Evolutionary conservation across 2,329 filamentous ascomycete genomes (phyloP).

Genomic region (Exophiala xenobiotica): DNA sequence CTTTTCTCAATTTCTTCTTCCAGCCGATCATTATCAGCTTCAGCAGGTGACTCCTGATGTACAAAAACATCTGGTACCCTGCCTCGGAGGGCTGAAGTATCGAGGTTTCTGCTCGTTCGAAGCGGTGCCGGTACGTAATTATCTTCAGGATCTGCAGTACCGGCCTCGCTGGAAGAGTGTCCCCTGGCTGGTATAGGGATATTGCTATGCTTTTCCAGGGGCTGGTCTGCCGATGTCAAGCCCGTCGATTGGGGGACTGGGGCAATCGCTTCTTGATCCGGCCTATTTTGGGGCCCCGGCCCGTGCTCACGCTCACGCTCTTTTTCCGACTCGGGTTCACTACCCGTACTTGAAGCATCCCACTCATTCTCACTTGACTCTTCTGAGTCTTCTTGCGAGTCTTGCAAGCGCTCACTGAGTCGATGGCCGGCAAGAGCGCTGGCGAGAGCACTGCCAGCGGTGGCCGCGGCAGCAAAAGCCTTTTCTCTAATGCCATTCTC

Average conservation of each 20-base stretch:
- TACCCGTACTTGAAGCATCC: slow-evolving; percentile 36
- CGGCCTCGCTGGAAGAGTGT: neutral
- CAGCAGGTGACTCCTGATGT: slow-evolving; percentile 38
- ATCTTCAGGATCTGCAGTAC: neutral
- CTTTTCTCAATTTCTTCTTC: slow-evolving; percentile 51
- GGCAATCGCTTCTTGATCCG: no score
- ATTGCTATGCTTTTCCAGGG: no score
- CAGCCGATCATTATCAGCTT: slow-evolving; percentile 46
- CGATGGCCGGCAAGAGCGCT: slow-evolving; percentile 42
- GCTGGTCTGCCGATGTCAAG: neutral
- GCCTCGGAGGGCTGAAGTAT: slow-evolving; percentile 31
- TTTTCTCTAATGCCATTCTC: slow-evolving; percentile 15
- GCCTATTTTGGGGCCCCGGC: no score
- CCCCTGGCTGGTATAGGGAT: no score
- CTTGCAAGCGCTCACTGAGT: slow-evolving; percentile 34
- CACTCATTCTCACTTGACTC: slow-evolving; percentile 36
- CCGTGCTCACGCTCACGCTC: neutral
- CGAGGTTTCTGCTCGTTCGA: slow-evolving; percentile 21
- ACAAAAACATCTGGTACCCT: slow-evolving; percentile 37
- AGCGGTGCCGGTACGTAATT: slow-evolving; percentile 31
- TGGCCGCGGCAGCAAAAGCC: slow-evolving; percentile 46
- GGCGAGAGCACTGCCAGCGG: slow-evolving; percentile 50
- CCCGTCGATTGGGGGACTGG: no score
- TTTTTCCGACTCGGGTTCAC: slow-evolving; percentile 39
- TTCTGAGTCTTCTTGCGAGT: slow-evolving; percentile 17